Conservation (phyloP, 305 asterid species). For the Fraxinus ornus region DNA sequence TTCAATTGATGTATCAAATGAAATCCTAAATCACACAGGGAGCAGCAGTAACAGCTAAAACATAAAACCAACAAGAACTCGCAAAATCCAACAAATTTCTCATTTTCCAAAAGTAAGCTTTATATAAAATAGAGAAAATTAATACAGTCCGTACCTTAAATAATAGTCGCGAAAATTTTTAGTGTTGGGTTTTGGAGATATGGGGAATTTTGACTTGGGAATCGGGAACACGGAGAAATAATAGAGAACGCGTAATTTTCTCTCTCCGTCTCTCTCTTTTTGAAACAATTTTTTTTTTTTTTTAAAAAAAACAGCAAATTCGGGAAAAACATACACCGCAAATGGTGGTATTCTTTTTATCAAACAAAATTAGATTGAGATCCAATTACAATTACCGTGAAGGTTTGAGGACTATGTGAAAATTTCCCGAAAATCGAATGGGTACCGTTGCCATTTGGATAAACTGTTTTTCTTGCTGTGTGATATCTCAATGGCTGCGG, state of each 20-base stretch:
- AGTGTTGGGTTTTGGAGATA: not conserved
- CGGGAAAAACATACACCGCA: not conserved
- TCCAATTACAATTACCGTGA: not conserved
- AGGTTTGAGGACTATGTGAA: not conserved
- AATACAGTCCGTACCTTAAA: too few relatives aligned
- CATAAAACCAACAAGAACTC: not conserved
- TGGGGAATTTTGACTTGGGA: not conserved
- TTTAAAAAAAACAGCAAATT: not conserved
- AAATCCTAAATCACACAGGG: not conserved
- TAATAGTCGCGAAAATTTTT: not conserved
- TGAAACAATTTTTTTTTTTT: too few relatives aligned
- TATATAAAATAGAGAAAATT: too few relatives aligned
- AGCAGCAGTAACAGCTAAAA: too few relatives aligned
- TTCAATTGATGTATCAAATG: not conserved
- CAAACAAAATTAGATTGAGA: not conserved
- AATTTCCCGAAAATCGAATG: conserved; percentile 16
- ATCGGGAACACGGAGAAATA: not conserved
- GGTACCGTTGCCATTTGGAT: conserved; percentile 39
- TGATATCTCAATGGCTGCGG: conserved; percentile 63
- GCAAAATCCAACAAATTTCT: not conserved
- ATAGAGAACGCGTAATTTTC: not conserved
- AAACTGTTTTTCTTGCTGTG: conserved; percentile 31
- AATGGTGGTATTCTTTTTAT: not conserved
- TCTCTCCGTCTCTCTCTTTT: too few relatives aligned
- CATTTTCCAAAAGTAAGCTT: not conserved